Evolutionary conservation across 768 basidiomycete species (phyloP).

Genomic region (Lepiota brunneoincarnata): DNA sequence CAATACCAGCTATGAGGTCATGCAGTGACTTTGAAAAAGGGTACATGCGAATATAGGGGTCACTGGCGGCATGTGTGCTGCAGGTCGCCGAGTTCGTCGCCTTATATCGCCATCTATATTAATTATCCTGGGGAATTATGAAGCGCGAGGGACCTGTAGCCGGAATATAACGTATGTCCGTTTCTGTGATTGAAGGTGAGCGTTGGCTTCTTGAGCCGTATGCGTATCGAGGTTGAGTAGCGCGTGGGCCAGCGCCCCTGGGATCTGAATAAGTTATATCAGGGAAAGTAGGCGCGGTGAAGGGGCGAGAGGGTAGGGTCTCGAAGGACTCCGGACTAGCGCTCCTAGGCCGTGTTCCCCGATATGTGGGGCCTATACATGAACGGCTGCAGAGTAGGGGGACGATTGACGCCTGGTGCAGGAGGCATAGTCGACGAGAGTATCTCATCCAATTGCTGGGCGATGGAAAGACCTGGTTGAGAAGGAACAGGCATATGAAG

Average conservation of each 20-base stretch:
- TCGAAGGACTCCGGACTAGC: slow-evolving; percentile 15
- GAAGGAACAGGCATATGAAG: slow-evolving; percentile 42
- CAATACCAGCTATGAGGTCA: background rate
- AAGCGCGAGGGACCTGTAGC: background rate
- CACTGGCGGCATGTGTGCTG: too few species aligned
- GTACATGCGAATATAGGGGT: too few species aligned
- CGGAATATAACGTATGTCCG: slow-evolving; percentile 6
- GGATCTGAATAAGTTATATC: slow-evolving; percentile 3
- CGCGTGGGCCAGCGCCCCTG: background rate
- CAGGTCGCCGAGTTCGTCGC: too few species aligned
- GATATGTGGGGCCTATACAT: slow-evolving; percentile 13
- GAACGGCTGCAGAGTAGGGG: slow-evolving; percentile 15
- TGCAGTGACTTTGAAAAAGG: background rate
- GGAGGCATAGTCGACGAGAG: slow-evolving; percentile 28
- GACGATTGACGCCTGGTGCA: slow-evolving; percentile 9
- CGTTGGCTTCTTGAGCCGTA: background rate
- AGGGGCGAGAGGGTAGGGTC: slow-evolving; percentile 11
- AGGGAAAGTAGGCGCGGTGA: slow-evolving; percentile 8
- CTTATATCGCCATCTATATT: slow-evolving; percentile 4
- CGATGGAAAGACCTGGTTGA: slow-evolving; percentile 49
- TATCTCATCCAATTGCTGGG: slow-evolving; percentile 59
- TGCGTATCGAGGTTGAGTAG: background rate
- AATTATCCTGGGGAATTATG: background rate
- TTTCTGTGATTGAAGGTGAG: background rate
- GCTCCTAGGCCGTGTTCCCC: slow-evolving; percentile 13